Evolutionary conservation across 495 filamentous ascomycete genomes (phyloP).

Genomic region (Gamarada debralockiae): DNA sequence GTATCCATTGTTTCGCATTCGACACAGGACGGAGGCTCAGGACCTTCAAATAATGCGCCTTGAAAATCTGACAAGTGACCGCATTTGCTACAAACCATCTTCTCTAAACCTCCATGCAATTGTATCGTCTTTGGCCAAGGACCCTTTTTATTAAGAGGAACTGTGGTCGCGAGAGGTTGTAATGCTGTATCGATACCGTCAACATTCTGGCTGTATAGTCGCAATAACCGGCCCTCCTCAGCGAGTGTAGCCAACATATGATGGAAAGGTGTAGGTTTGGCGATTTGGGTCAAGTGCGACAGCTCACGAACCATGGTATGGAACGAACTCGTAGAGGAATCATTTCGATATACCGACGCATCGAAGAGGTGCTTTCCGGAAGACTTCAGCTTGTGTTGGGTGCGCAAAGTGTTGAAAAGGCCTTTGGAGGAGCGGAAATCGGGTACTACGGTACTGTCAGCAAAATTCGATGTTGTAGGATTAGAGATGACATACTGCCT

Average conservation of each 20-base stretch:
- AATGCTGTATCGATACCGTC: conserved; percentile 90
- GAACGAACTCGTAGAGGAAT: conserved; percentile 80
- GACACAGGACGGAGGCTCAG: conserved; percentile 76
- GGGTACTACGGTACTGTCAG: conserved; percentile 58
- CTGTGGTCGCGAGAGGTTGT: conserved; percentile 69
- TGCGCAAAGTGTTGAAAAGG: conserved; percentile 77
- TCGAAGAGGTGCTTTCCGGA: conserved; percentile 96
- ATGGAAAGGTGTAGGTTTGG: conserved; percentile 86
- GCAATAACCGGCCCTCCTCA: conserved; percentile 83
- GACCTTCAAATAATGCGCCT: conserved; percentile 74
- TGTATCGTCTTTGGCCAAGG: conserved; percentile 94
- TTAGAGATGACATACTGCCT: conserved; percentile 66
- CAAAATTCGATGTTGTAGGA: background rate
- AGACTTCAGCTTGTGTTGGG: conserved; percentile 83
- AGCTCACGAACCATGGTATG: conserved; percentile 93
- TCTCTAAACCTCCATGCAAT: conserved; percentile 87
- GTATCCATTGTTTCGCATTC: conserved; percentile 71
- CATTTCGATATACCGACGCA: conserved; percentile 92
- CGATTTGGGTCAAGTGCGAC: conserved; percentile 66
- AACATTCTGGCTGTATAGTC: conserved; percentile 94
- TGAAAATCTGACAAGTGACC: conserved; percentile 68
- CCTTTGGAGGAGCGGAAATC: conserved; percentile 92
- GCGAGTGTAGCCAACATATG: conserved; percentile 88
- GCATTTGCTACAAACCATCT: conserved; percentile 96
- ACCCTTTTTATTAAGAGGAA: conserved; percentile 64